Base-by-base conservation (phyloP, 208 protist species). In the Trypanosoma vivax region DNA sequence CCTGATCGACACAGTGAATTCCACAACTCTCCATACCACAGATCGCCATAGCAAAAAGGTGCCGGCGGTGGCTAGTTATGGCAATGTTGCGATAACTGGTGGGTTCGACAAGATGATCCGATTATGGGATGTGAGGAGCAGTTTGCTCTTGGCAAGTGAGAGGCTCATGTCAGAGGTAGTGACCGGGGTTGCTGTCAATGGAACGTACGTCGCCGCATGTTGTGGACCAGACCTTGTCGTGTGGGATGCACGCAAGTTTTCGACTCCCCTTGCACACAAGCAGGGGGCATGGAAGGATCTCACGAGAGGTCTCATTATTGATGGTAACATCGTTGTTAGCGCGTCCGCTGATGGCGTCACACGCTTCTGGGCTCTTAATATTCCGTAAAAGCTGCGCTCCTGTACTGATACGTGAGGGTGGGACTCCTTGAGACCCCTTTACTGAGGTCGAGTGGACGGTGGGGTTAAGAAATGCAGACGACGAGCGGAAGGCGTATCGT, bases 301-400 rank as follows among this genome's bases (percentile, higher is more conserved):
- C 16, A 93, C 86, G 18, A 76, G 86, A 27, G 86, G 86, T 1
- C 65, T 93, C n/a, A 75, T 88, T 28, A 82, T 93, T 34, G 81
- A 88, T 35, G 77, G 61, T 18, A 78, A 83, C 50, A 57, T 60
- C 3, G 71, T 93, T 29, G 74, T 93, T 21, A 93, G 79, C 16
- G 86, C 86, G 7, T 93, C 86, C 39, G 86, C 88, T 13, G 86
- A 93, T 64, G 86, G 86, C 9, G 72, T 87, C 16, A 66, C 82
- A 13, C 69, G 86, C 19, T 89, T 90, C 50, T 93, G 86, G 82
- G 51, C 59, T 11, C 18, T 65, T 14, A 47, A 19, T 50, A 14
- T 14, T 53, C 10, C 33, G 14, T 16, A 47, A 19, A 10, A 35
- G 24, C 34, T 16, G 23, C 30, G 18, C 2, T 25, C 3, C 25